Evolutionary conservation across 1,139 yeast genomes (phyloP), one percentile per base, ranked within the genome.

Genomic region (Taphrina sp.): DNA sequence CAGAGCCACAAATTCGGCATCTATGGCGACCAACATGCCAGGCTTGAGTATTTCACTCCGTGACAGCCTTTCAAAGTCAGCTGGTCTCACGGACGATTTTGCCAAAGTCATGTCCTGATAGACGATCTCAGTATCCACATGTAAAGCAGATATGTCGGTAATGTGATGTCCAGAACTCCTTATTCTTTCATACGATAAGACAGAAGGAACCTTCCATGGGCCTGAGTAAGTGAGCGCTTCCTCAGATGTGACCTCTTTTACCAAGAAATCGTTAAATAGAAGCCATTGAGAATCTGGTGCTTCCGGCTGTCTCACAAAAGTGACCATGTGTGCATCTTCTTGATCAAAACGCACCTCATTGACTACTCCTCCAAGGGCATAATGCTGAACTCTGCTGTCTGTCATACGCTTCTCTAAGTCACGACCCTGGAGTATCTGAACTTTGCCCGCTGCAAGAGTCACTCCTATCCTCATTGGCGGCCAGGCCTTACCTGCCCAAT

Each of bases 1-100:
- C 35, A 90, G 69, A 44, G 83, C 79, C 4, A 94, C 97, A 74
- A 94, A 94, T 69, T 94, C 99, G 0, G 99, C 97, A 73, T 94
- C 99, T 57, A 94, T 84, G 0, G 98, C 98, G 16, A 90, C 82
- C 38, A 89, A 69, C 0, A 87, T 75, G 0, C 96, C 96, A 0
- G 83, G 78, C 23, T 66, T 37, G 14, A 52, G 22, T 23, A 26
- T 22, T 35, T 47, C 58, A 1, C 17, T 16, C 24, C 24, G 41
- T 7, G n/a, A 22, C 52, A 55, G 17, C 10, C 42, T 33, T 10
- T 16, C 41, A 23, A 57, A 52, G n/a, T 23, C 57, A 14, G 17
- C 39, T 20, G 42, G 49, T 22, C 29, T 19, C 3, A 10, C 10
- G 7, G 45, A 24, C 69, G 0, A 89, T 80, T 56, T 88, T 71